Evolutionary conservation across 129 eudicot genomes (phyloP).

Genomic region (Centella asiatica): DNA sequence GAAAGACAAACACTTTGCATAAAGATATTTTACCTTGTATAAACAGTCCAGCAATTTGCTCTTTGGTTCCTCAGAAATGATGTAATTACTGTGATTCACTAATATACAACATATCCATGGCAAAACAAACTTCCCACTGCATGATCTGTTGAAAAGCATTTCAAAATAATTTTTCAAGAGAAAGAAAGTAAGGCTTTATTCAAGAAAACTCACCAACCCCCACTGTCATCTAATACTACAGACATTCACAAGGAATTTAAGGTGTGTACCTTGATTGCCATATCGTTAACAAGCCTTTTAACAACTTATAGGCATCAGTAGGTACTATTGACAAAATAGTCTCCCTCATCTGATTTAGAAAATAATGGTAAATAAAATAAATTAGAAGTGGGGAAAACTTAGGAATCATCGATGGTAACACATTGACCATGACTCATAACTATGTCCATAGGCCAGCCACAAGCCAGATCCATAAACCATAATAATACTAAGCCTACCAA

Average conservation of each 20-base stretch:
- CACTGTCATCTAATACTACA: not conserved
- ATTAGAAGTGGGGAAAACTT: not conserved
- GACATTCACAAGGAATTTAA: not conserved
- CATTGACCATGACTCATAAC: no score
- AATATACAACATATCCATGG: slow-evolving; percentile 73
- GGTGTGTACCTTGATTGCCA: slow-evolving; percentile 59
- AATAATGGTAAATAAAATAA: slow-evolving; percentile 11
- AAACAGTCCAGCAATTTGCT: slow-evolving; percentile 51
- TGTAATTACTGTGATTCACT: slow-evolving; percentile 47
- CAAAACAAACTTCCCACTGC: slow-evolving; percentile 47
- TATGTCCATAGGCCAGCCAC: no score
- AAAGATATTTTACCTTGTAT: slow-evolving; percentile 47
- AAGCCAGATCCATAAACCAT: no score
- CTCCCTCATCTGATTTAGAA: slow-evolving; percentile 48
- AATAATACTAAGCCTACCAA: no score
- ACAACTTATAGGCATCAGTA: slow-evolving; percentile 45
- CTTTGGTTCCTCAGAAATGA: slow-evolving; percentile 53
- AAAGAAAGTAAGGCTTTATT: not conserved
- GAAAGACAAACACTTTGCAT: not conserved
- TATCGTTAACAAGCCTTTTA: slow-evolving; percentile 48
- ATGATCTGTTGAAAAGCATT: slow-evolving; percentile 41
- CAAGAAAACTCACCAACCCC: not conserved
- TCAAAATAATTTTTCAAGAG: not conserved
- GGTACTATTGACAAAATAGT: slow-evolving; percentile 50
- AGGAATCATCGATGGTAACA: no score